Percentiles rank a stretch among this genome's conserved stretches.
phyloP scores from a whole-genome alignment of 345 rosid genomes.

The Eucalyptus marginata region DNA sequence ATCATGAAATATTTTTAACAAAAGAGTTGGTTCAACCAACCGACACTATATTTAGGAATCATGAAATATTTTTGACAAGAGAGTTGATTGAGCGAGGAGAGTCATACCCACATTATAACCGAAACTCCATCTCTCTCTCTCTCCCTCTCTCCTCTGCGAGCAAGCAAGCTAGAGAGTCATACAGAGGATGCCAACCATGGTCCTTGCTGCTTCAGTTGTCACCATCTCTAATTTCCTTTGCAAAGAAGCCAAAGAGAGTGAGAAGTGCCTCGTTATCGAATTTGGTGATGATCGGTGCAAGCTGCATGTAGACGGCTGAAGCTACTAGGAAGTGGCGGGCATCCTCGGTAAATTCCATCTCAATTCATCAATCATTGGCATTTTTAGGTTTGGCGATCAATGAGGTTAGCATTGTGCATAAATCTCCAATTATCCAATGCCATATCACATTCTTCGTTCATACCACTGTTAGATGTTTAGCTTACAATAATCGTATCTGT shows the following conservation, averaged over 20 bases:
- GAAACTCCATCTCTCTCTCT: neutral
- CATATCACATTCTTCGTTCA: no score
- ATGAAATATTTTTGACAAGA: neutral
- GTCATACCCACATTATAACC: neutral
- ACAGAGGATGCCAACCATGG: neutral
- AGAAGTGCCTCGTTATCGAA: neutral
- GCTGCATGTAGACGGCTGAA: neutral
- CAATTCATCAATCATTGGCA: neutral
- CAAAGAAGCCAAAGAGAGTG: neutral
- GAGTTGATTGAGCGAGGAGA: neutral
- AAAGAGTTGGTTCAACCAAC: no score
- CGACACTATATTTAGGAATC: neutral
- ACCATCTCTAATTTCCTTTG: neutral
- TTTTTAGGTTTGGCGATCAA: neutral
- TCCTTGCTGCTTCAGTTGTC: neutral
- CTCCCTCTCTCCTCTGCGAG: neutral
- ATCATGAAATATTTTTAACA: no score
- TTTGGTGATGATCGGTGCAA: neutral
- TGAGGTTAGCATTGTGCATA: neutral
- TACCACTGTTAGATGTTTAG: no score
- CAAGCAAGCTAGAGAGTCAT: neutral
- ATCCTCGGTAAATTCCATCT: neutral
- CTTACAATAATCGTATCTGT: no score
- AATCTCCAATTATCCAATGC: no score
- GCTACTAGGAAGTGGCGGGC: neutral